Conservation (phyloP, 2,329 filamentous ascomycete genomes). For the Xylaria sp. region DNA sequence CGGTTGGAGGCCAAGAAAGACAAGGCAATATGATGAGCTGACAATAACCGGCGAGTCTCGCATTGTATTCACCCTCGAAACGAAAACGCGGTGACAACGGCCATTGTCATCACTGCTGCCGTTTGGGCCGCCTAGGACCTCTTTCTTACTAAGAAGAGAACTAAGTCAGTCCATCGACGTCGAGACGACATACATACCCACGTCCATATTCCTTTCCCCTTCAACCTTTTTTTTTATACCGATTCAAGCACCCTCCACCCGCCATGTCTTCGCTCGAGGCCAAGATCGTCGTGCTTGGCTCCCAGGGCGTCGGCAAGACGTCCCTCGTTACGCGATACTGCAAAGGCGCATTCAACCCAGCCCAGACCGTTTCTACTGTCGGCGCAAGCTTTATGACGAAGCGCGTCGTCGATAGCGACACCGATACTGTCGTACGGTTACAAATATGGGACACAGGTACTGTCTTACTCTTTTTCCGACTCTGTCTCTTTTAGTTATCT, state of each 20-base stretch:
- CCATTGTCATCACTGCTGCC: neutral
- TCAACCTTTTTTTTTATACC: neutral
- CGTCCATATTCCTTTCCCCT: neutral
- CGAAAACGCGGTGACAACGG: conserved; percentile 25
- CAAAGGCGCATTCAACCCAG: conserved; percentile 75
- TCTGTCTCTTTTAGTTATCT: neutral
- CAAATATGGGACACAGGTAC: conserved; percentile 94
- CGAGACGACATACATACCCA: neutral
- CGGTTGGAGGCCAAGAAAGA: neutral
- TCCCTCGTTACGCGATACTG: conserved; percentile 81
- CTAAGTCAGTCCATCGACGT: neutral
- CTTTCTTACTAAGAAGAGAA: neutral
- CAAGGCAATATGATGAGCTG: conserved; percentile 28
- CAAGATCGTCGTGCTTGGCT: conserved; percentile 83
- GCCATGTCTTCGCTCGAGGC: conserved; percentile 75
- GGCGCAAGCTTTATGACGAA: conserved; percentile 85
- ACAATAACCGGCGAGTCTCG: conserved; percentile 25
- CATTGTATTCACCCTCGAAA: conserved; percentile 31
- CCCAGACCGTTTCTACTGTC: conserved; percentile 75
- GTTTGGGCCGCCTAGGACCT: neutral
- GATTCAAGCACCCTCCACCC: neutral
- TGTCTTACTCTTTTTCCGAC: neutral
- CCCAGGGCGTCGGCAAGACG: conserved; percentile 83
- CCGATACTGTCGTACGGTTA: conserved; percentile 86
- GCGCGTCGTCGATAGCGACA: conserved; percentile 83